Evolutionary conservation across 192 early-diverging fungal species (phyloP).

Genomic region (Diversispora eburnea): DNA sequence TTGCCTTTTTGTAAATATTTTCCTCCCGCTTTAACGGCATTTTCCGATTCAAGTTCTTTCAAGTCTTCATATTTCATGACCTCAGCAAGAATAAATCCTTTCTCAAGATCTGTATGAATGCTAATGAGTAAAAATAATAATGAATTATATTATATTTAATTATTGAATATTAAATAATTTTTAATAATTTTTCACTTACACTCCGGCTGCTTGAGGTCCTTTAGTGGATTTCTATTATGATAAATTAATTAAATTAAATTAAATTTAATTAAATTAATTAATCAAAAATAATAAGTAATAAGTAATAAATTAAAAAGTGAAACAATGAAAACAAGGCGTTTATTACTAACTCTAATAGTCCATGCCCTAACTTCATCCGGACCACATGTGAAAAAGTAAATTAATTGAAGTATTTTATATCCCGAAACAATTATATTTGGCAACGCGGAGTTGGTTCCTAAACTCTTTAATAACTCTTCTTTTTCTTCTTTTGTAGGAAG

Average conservation of each 20-base stretch:
- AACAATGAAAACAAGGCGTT: neutral
- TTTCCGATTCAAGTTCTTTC: constrained; percentile 76
- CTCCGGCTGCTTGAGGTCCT: constrained; percentile 31
- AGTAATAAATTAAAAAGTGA: too few relatives aligned
- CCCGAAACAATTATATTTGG: constrained; percentile 92
- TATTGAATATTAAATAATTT: too few relatives aligned
- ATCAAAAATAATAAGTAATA: neutral
- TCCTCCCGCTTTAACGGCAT: constrained; percentile 86
- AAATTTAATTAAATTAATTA: neutral
- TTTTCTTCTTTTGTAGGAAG: constrained; percentile 50
- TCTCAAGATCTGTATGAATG: constrained; percentile 85
- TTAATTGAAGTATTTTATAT: constrained; percentile 79
- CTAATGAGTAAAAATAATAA: constrained; percentile 38
- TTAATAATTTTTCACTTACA: constrained; percentile 1
- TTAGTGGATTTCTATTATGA: constrained; percentile 34
- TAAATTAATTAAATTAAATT: neutral
- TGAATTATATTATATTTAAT: too few relatives aligned
- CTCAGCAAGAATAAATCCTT: constrained; percentile 93
- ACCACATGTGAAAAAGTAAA: constrained; percentile 95
- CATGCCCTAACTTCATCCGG: constrained; percentile 89
- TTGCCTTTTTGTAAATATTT: constrained; percentile 91
- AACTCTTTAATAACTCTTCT: constrained; percentile 59
- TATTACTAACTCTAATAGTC: constrained; percentile 60
- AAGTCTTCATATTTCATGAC: constrained; percentile 87
- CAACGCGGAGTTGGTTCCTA: constrained; percentile 65